phyloP scores from a whole-genome alignment of 176 grass and related monocot genomes.

The Metroxylon sagu region DNA sequence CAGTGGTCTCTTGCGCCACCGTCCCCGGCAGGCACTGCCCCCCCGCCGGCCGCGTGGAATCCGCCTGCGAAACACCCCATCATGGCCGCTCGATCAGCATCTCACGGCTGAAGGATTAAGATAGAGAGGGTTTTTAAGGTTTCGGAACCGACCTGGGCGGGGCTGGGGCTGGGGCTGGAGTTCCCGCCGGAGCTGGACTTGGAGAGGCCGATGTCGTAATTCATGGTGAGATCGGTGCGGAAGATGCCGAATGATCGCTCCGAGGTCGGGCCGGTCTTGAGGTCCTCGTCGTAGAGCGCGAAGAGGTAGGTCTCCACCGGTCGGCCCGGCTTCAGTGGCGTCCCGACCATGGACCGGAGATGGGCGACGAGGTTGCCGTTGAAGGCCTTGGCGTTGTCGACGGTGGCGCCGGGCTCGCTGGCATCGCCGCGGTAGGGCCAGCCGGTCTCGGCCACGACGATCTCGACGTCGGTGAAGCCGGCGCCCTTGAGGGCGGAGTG shows the following conservation, averaged over 20 bases:
- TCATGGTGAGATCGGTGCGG: conserved; percentile 54
- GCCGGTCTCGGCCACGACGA: conserved; percentile 91
- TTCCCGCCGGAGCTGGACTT: conserved; percentile 16
- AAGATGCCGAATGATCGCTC: conserved; percentile 87
- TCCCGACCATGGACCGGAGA: conserved; percentile 60
- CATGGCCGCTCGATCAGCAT: too few relatives aligned
- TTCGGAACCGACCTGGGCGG: not conserved
- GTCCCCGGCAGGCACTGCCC: conserved; percentile 32
- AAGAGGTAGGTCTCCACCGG: conserved; percentile 93
- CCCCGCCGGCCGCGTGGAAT: conserved; percentile 4
- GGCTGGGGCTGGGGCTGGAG: conserved; percentile 32
- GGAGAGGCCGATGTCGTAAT: conserved; percentile 69
- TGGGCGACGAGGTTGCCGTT: conserved; percentile 72
- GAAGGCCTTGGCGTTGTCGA: conserved; percentile 84
- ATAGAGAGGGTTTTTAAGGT: too few relatives aligned
- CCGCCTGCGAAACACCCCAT: conserved; percentile 10
- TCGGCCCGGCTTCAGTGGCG: conserved; percentile 61
- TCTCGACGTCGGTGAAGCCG: conserved; percentile 56
- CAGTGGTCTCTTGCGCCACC: conserved; percentile 22
- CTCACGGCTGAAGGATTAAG: too few relatives aligned
- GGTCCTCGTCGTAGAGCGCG: conserved; percentile 98
- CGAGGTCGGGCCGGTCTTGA: conserved; percentile 67
- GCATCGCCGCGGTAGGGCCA: conserved; percentile 88
- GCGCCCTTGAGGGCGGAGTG: conserved; percentile 59
- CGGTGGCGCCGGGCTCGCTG: conserved; percentile 56